Evolutionary conservation across 768 basidiomycete genomes (phyloP).

Genomic region (Neoboletus magnificus): DNA sequence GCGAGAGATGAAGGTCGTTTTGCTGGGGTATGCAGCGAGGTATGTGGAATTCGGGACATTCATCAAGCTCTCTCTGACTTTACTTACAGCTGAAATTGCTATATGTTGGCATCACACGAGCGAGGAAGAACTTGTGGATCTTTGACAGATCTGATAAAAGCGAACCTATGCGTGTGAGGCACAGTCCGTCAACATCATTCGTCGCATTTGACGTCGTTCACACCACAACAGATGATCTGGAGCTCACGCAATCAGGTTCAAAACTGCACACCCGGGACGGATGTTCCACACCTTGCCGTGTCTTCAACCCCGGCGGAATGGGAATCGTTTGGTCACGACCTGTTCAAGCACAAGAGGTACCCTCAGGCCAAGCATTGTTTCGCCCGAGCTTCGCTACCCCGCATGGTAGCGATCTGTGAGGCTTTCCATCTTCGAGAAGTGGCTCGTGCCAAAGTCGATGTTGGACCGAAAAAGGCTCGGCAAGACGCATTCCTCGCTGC

Average conservation of each 20-base stretch:
- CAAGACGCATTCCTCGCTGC: constrained; percentile 42
- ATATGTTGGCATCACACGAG: constrained; percentile 70
- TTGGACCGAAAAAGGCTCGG: constrained; percentile 21
- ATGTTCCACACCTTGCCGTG: constrained; percentile 52
- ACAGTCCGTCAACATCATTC: background rate
- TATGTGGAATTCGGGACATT: constrained; percentile 22
- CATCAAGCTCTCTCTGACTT: background rate
- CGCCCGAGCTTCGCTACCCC: constrained; percentile 38
- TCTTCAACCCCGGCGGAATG: constrained; percentile 50
- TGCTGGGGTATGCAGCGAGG: constrained; percentile 57
- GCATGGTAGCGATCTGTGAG: constrained; percentile 45
- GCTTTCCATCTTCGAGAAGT: constrained; percentile 54
- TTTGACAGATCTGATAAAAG: no score
- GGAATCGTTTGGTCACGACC: constrained; percentile 36
- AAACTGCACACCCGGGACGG: constrained; percentile 45
- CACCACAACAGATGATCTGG: constrained; percentile 47
- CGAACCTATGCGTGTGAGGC: constrained; percentile 52
- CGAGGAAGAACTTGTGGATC: constrained; percentile 18
- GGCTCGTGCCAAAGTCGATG: constrained; percentile 37
- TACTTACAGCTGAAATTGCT: constrained; percentile 54
- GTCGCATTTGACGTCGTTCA: background rate
- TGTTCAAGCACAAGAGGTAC: constrained; percentile 42
- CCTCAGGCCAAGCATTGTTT: constrained; percentile 37
- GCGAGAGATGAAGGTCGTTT: constrained; percentile 44
- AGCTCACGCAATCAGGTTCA: constrained; percentile 42